These are phyloP conservation scores for Graphium sp. DNA, from an alignment of 2,329 filamentous ascomycete genomes.

Conservation along the genomic window DNA sequence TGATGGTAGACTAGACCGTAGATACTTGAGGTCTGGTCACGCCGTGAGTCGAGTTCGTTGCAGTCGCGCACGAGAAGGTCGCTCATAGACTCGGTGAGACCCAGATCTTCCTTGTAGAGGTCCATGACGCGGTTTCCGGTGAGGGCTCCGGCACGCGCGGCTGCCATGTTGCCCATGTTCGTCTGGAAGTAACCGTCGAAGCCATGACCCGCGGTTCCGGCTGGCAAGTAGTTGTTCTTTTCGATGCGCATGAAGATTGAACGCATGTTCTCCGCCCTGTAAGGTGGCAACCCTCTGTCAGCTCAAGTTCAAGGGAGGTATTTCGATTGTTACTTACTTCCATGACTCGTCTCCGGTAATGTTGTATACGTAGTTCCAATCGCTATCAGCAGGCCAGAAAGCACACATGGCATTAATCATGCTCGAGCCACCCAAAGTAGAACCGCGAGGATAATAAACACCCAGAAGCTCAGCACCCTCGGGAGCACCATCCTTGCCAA, in stretches of 20 bases:
- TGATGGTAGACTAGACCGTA: conserved; percentile 11
- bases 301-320: not conserved
- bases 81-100: conserved; percentile 4
- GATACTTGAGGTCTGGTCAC: conserved; percentile 12
- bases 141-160: conserved; percentile 4
- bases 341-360: conserved; percentile 25
- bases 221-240: conserved; percentile 21
- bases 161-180: conserved; percentile 6
- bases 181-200: conserved; percentile 20
- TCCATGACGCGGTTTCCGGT: conserved; percentile 6
- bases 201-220: conserved; percentile 20
- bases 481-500: conserved; percentile 4
- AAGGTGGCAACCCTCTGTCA: not conserved
- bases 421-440: conserved; percentile 18
- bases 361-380: conserved; percentile 19
- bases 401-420: conserved; percentile 15
- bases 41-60: conserved; percentile 7
- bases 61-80: conserved; percentile 6
- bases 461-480: conserved; percentile 19
- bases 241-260: conserved; percentile 23
- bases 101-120: conserved; percentile 9
- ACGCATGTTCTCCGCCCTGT: conserved; percentile 18
- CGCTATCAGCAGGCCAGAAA: conserved; percentile 13
- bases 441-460: conserved; percentile 19
- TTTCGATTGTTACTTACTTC: conserved; percentile 8